phyloP scores from a whole-genome alignment of 2,329 filamentous ascomycete genomes.

The Diaporthe helianthi region DNA sequence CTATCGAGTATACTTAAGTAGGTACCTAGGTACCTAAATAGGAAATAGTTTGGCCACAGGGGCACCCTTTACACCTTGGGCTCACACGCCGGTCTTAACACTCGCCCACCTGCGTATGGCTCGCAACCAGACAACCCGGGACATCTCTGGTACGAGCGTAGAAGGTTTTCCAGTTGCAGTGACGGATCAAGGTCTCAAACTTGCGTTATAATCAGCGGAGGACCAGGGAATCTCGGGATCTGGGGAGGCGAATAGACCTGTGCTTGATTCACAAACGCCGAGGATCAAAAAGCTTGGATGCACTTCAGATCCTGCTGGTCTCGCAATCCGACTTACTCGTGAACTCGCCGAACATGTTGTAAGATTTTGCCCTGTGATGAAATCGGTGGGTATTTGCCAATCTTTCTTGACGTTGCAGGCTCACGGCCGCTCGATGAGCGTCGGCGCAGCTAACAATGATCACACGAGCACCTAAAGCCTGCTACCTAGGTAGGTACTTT shows the following conservation, averaged over 20 bases:
- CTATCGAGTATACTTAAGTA: no score
- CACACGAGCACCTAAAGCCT: neutral
- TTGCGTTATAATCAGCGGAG: neutral
- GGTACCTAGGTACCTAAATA: no score
- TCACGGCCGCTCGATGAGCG: neutral
- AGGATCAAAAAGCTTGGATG: constrained; percentile 12
- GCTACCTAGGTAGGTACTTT: no score
- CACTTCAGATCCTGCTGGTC: constrained; percentile 8
- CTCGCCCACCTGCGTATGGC: neutral
- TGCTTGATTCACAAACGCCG: neutral
- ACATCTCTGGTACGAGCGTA: neutral
- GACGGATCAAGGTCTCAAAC: neutral
- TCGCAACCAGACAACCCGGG: neutral
- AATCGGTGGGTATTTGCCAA: neutral
- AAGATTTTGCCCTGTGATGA: constrained; percentile 25
- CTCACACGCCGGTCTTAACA: neutral
- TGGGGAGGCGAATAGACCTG: constrained; percentile 4
- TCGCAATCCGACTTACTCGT: constrained; percentile 18
- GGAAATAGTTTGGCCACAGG: no score
- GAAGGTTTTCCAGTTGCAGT: neutral
- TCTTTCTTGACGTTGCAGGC: neutral
- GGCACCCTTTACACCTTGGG: neutral
- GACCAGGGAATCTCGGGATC: constrained; percentile 5
- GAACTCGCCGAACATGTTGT: constrained; percentile 11
- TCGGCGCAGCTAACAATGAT: constrained; percentile 6